A percentile compares a stretch with the other conserved stretches of the same genome.
These are phyloP conservation scores for Schizosaccharomyces osmophilus DNA, from an alignment of 805 yeast species.

Conservation along the genomic window DNA sequence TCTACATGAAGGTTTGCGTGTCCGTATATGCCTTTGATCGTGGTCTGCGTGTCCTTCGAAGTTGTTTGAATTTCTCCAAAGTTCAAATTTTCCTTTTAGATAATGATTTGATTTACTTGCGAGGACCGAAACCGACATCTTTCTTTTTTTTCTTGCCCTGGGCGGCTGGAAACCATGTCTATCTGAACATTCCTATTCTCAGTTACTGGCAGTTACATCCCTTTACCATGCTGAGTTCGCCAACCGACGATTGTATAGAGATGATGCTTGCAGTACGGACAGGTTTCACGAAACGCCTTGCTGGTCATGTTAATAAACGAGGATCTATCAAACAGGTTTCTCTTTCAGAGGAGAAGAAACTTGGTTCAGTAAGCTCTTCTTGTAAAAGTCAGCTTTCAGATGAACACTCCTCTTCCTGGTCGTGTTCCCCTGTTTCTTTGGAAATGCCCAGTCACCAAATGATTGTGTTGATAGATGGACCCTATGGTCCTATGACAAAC, in stretches of 20 bases:
- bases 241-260: conserved; percentile 12
- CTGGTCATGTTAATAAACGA: background rate
- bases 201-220: conserved; percentile 9
- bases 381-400: background rate
- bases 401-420: background rate
- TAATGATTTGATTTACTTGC: background rate
- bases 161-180: conserved; percentile 10
- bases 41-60: background rate
- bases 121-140: background rate
- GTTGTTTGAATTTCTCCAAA: background rate
- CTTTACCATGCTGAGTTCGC: conserved; percentile 18
- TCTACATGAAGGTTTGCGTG: background rate
- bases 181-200: conserved; percentile 6
- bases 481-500: background rate
- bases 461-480: background rate
- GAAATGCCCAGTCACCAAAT: background rate
- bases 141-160: conserved; percentile 1
- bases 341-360: background rate
- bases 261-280: background rate
- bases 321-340: background rate
- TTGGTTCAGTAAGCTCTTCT: too few species aligned
- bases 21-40: background rate
- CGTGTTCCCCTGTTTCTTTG: background rate
- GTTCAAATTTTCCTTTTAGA: background rate
- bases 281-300: background rate